Evolutionary conservation across 805 yeast genomes (phyloP).

Genomic region (Candida palmyrensis): DNA sequence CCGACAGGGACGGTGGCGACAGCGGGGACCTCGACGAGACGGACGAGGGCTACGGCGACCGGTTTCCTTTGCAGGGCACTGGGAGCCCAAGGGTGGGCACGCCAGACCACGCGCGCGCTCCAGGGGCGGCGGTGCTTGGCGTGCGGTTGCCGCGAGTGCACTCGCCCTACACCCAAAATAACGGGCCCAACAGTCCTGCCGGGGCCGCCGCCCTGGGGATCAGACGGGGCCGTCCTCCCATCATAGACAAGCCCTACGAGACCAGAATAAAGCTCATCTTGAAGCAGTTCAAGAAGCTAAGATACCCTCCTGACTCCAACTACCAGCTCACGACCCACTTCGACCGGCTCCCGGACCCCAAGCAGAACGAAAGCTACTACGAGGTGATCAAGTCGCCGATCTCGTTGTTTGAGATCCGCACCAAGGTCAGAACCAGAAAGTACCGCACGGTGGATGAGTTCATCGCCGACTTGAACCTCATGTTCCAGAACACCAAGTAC

Average conservation of each 20-base stretch:
- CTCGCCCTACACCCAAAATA: slow-evolving; percentile 5
- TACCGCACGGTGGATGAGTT: slow-evolving; percentile 73
- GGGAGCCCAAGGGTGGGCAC: background rate
- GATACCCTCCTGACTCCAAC: slow-evolving; percentile 43
- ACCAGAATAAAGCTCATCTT: slow-evolving; percentile 84
- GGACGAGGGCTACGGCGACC: background rate
- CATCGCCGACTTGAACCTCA: slow-evolving; percentile 66
- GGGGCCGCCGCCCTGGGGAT: slow-evolving; percentile 38
- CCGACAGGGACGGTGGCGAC: slow-evolving; percentile 23
- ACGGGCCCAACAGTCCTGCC: slow-evolving; percentile 4
- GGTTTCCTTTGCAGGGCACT: background rate
- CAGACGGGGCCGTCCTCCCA: slow-evolving; percentile 87
- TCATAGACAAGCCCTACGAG: slow-evolving; percentile 87
- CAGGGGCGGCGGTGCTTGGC: background rate
- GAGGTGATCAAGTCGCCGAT: slow-evolving; percentile 53
- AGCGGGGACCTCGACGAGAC: no score
- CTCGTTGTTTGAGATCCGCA: slow-evolving; percentile 67
- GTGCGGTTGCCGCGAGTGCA: background rate
- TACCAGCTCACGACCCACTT: slow-evolving; percentile 56
- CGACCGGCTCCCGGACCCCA: slow-evolving; percentile 76
- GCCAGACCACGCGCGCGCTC: background rate
- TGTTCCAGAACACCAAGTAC: slow-evolving; percentile 69
- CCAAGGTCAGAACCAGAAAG: slow-evolving; percentile 79
- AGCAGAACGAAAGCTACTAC: slow-evolving; percentile 51
- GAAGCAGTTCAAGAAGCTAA: slow-evolving; percentile 73